These are phyloP conservation scores for Papiliotrema nemorosa DNA, from an alignment of 1,284 basidiomycete species.

Conservation along the genomic window DNA sequence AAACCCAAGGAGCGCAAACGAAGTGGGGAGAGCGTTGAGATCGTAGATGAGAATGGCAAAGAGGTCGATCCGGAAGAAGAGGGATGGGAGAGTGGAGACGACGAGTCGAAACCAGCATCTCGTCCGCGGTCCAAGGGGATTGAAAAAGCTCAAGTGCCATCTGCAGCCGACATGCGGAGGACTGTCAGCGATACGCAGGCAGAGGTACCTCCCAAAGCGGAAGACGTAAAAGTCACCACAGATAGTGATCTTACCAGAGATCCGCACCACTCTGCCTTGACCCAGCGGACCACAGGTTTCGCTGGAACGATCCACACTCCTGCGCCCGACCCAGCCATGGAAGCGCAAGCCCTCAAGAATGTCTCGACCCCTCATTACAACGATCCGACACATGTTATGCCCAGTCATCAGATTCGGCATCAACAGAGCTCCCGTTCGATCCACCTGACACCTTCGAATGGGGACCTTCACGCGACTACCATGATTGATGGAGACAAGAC, in stretches of 20 bases:
- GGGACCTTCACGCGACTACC: not conserved
- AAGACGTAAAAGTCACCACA: not conserved
- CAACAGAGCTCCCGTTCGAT: conserved; percentile 12
- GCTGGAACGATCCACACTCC: conserved; percentile 25
- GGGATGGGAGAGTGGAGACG: conserved; percentile 32
- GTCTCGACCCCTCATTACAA: conserved; percentile 10
- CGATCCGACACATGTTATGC: conserved; percentile 21
- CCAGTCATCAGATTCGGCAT: conserved; percentile 17
- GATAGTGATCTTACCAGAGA: not conserved
- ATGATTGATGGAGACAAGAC: conserved; percentile 5
- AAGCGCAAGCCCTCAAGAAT: conserved; percentile 5
- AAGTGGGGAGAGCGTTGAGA: conserved; percentile 17
- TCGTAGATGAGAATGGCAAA: conserved; percentile 19
- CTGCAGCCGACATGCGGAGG: conserved; percentile 19
- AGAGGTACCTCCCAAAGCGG: conserved; percentile 5
- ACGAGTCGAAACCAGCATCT: conserved; percentile 11
- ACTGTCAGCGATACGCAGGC: conserved; percentile 29
- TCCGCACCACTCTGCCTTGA: not conserved
- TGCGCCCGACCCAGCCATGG: conserved; percentile 15
- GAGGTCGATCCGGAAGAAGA: conserved; percentile 23
- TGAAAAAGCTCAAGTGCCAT: no score
- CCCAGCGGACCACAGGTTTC: conserved; percentile 28
- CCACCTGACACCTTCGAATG: not conserved
- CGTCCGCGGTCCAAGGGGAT: no score
- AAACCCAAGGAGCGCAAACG: conserved; percentile 11